Conservation (phyloP, 2,329 filamentous ascomycete species). For the Pyrenochaeta sp. region DNA sequence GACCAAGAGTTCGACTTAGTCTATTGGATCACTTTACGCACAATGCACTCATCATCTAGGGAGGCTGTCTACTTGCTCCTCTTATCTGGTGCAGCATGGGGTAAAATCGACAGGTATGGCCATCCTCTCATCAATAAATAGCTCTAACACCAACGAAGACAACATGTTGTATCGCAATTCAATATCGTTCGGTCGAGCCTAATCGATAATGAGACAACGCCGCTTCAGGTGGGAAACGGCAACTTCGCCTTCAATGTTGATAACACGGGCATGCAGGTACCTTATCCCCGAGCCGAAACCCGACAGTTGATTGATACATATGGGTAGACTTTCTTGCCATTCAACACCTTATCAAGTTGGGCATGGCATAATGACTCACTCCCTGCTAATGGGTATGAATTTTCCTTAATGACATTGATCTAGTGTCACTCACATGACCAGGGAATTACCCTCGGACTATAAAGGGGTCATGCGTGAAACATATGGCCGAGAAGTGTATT, state of each 20-base stretch:
- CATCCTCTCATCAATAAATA: not conserved
- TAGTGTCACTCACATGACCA: conserved; percentile 2
- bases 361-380: conserved; percentile 55
- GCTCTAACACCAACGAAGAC: conserved; percentile 10
- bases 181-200: conserved; percentile 25
- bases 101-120: conserved; percentile 23
- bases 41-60: not conserved
- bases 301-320: not conserved
- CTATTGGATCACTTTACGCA: not conserved
- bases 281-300: not conserved
- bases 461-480: conserved; percentile 51
- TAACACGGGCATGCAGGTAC: conserved; percentile 53
- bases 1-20: not conserved
- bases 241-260: conserved; percentile 57
- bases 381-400: conserved; percentile 44
- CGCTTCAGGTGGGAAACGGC: conserved; percentile 58
- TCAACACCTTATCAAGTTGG: conserved; percentile 52
- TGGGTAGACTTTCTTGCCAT: conserved; percentile 48
- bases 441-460: conserved; percentile 29
- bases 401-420: conserved; percentile 20
- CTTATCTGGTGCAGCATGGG: conserved; percentile 1
- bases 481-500: conserved; percentile 52
- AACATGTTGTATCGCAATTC: conserved; percentile 26
- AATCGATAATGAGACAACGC: conserved; percentile 54
- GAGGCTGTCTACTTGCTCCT: conserved; percentile 1